Evolutionary conservation across 805 yeast species (phyloP).

Genomic region (Candida koratica): DNA sequence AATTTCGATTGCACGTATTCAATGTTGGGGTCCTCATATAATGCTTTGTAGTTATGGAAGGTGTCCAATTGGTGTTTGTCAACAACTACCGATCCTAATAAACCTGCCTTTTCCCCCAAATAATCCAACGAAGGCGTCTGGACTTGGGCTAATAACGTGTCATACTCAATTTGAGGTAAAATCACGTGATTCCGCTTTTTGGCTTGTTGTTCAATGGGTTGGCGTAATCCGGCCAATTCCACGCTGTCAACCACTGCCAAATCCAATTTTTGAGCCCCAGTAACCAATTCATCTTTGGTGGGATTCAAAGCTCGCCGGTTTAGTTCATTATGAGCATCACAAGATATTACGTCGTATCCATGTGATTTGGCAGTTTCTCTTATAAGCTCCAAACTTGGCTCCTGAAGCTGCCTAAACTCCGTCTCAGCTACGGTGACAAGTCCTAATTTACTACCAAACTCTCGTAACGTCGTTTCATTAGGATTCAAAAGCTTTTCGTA

Average conservation of each 20-base stretch:
- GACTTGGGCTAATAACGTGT: constrained; percentile 14
- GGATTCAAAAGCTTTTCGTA: constrained; percentile 12
- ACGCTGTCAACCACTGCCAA: constrained; percentile 11
- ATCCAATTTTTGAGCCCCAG: constrained; percentile 7
- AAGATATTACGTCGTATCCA: constrained; percentile 13
- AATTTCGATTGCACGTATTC: constrained; percentile 4
- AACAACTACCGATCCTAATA: neutral
- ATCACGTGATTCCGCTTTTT: constrained; percentile 5
- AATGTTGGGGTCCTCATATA: constrained; percentile 2
- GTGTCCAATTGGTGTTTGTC: neutral
- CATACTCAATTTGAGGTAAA: constrained; percentile 21
- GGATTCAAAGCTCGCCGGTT: constrained; percentile 6
- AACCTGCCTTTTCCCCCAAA: constrained; percentile 10
- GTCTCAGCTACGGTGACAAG: constrained; percentile 5
- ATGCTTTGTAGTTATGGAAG: neutral
- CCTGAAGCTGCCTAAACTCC: constrained; percentile 11
- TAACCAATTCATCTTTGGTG: constrained; percentile 14
- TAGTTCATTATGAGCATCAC: constrained; percentile 7
- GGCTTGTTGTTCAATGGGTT: constrained; percentile 15
- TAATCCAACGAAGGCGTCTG: constrained; percentile 12
- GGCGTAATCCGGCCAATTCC: constrained; percentile 7
- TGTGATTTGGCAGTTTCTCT: constrained; percentile 19
- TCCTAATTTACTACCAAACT: constrained; percentile 14
- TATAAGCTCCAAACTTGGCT: constrained; percentile 23
- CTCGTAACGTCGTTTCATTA: constrained; percentile 16